Conservation (phyloP, 345 rosid species). For the Passiflora organensis region DNA sequence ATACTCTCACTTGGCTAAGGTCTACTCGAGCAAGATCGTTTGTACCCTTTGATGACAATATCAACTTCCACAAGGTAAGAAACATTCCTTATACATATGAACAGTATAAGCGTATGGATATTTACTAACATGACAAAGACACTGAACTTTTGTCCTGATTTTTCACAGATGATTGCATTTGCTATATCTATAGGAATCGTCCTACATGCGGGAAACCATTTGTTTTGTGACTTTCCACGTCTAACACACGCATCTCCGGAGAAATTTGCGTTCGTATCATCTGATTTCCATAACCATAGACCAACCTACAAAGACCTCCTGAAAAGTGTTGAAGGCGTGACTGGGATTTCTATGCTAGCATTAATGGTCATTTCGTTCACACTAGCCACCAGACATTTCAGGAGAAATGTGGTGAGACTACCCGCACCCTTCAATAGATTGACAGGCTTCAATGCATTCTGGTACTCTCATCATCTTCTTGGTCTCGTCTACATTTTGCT, state of each 20-base stretch:
- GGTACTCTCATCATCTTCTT: constrained; percentile 94
- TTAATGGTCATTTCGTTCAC: constrained; percentile 57
- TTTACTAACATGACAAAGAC: background rate
- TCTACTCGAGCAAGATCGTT: constrained; percentile 63
- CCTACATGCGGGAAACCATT: constrained; percentile 69
- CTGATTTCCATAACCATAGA: constrained; percentile 42
- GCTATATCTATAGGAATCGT: constrained; percentile 63
- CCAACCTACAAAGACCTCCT: constrained; percentile 67
- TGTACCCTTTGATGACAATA: constrained; percentile 79
- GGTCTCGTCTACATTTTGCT: constrained; percentile 75
- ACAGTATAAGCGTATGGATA: too few species aligned
- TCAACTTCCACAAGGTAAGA: constrained; percentile 87
- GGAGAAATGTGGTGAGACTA: constrained; percentile 60
- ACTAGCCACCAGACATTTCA: constrained; percentile 62
- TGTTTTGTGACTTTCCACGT: constrained; percentile 82
- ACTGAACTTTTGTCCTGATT: background rate
- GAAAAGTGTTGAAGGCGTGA: constrained; percentile 61
- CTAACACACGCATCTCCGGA: constrained; percentile 50
- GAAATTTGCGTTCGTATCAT: constrained; percentile 52
- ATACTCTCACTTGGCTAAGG: constrained; percentile 87
- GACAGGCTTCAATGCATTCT: constrained; percentile 92
- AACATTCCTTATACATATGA: too few species aligned
- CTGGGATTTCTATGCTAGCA: constrained; percentile 75
- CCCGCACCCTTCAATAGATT: constrained; percentile 74
- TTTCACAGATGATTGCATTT: constrained; percentile 61